phyloP scores from a whole-genome alignment of 306 rosid genomes.

The Fragaria nilgerrensis region DNA sequence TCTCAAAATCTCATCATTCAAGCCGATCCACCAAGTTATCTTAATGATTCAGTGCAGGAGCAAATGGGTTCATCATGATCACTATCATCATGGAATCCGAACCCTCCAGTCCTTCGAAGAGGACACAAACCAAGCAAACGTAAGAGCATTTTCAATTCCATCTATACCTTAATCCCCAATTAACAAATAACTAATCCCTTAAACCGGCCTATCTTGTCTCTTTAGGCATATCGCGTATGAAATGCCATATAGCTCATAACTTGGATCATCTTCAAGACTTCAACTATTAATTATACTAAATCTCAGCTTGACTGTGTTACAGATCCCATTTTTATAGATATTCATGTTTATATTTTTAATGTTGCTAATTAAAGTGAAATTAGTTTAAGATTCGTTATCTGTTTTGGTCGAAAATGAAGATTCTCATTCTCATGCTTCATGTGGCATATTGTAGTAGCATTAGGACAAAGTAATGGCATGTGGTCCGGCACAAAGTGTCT shows the following conservation, averaged over 20 bases:
- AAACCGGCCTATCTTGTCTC: background rate
- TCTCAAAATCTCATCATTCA: background rate
- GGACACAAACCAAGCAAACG: background rate
- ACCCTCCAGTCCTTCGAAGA: background rate
- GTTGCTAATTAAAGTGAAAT: background rate
- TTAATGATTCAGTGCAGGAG: slow-evolving; percentile 4
- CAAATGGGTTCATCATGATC: background rate
- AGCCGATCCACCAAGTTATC: background rate
- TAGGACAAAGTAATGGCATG: slow-evolving; percentile 19
- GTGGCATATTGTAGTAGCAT: background rate
- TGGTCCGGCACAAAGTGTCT: slow-evolving; percentile 23
- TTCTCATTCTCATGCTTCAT: slow-evolving; percentile 2
- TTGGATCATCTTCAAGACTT: too few species aligned
- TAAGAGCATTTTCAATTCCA: background rate
- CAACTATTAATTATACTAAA: too few species aligned
- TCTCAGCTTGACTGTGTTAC: too few species aligned
- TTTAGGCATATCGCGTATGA: background rate
- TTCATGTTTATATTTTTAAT: too few species aligned
- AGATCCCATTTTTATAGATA: too few species aligned
- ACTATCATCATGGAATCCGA: slow-evolving; percentile 1
- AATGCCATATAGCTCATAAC: too few species aligned
- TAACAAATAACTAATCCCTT: background rate
- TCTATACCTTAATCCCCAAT: background rate
- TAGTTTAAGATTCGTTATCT: background rate
- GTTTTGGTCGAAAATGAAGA: background rate